A percentile compares a stretch with the other conserved stretches of the same genome.
Conservation (phyloP, 129 eudicot species). For the Chrysanthemum lavandulifolium region DNA sequence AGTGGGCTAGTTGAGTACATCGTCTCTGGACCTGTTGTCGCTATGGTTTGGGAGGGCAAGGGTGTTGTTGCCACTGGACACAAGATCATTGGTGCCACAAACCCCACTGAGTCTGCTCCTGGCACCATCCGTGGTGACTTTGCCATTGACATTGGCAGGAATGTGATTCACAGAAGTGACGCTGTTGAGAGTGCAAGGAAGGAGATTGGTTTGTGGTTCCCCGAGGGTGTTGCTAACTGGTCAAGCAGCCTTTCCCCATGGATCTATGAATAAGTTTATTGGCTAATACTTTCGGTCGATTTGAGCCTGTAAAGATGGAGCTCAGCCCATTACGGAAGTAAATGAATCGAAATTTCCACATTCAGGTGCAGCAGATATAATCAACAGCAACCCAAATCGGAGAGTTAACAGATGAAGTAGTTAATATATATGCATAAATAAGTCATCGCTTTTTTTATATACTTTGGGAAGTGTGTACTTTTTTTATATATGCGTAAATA, state of each 20-base stretch:
- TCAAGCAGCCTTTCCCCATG: constrained; percentile 80
- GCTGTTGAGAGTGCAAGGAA: constrained; percentile 86
- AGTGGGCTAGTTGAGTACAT: constrained; percentile 83
- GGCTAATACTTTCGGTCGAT: no score
- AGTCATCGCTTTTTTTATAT: no score
- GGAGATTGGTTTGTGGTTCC: constrained; percentile 96
- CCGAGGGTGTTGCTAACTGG: constrained; percentile 80
- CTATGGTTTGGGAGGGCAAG: constrained; percentile 99
- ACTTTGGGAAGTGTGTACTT: no score
- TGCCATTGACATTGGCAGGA: constrained; percentile 81
- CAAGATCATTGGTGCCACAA: constrained; percentile 91
- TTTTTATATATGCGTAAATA: no score
- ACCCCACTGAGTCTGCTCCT: constrained; percentile 90
- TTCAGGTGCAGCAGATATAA: no score
- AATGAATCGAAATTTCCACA: no score
- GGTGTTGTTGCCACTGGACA: constrained; percentile 79
- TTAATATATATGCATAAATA: no score
- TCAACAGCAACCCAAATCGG: no score
- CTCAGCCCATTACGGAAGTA: no score
- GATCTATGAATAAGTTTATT: constrained; percentile 60
- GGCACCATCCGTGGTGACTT: constrained; percentile 99
- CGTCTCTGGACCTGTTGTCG: constrained; percentile 89
- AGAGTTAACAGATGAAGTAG: no score
- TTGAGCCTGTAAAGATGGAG: no score
- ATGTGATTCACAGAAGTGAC: constrained; percentile 96